These are phyloP conservation scores for Phellopilus nigrolimitatus DNA, from an alignment of 1,284 basidiomycete genomes.

Conservation along the genomic window DNA sequence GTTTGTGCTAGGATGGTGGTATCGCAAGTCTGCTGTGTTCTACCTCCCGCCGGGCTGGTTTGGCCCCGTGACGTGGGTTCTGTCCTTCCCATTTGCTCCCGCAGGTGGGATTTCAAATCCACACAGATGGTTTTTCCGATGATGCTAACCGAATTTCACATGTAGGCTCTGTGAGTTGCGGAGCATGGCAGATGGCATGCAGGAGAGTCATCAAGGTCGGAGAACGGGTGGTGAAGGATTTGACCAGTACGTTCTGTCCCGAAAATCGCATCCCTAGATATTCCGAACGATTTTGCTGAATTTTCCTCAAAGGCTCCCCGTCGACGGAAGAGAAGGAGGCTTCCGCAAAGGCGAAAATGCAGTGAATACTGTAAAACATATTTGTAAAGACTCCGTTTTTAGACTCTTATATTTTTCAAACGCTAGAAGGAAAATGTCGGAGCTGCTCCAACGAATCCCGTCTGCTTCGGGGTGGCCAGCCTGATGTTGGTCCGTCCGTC, in stretches of 20 bases:
- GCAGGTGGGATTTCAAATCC: conserved; percentile 43
- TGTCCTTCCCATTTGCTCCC: conserved; percentile 81
- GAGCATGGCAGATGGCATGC: conserved; percentile 18
- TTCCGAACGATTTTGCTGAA: too few relatives aligned
- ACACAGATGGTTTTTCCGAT: not conserved
- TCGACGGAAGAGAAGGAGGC: conserved; percentile 15
- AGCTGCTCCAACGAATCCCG: not conserved
- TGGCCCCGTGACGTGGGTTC: conserved; percentile 76
- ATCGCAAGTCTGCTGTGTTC: conserved; percentile 83
- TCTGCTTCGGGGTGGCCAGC: too few relatives aligned
- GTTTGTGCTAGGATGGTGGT: conserved; percentile 84
- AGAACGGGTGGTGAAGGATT: conserved; percentile 17
- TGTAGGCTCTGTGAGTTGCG: conserved; percentile 24
- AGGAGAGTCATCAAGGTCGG: conserved; percentile 20
- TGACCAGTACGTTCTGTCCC: conserved; percentile 7
- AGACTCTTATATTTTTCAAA: not conserved
- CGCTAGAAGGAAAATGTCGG: not conserved
- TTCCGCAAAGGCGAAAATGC: conserved; percentile 5
- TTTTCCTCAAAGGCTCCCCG: conserved; percentile 18
- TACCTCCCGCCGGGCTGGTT: conserved; percentile 88
- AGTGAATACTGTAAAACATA: conserved; percentile 4
- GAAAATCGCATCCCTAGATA: not conserved
- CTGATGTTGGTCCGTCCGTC: not conserved
- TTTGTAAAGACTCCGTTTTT: not conserved
- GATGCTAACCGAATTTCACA: conserved; percentile 15